These are phyloP conservation scores for Leersia perrieri DNA, from an alignment of 176 grass and related monocot species.

Conservation along the genomic window DNA sequence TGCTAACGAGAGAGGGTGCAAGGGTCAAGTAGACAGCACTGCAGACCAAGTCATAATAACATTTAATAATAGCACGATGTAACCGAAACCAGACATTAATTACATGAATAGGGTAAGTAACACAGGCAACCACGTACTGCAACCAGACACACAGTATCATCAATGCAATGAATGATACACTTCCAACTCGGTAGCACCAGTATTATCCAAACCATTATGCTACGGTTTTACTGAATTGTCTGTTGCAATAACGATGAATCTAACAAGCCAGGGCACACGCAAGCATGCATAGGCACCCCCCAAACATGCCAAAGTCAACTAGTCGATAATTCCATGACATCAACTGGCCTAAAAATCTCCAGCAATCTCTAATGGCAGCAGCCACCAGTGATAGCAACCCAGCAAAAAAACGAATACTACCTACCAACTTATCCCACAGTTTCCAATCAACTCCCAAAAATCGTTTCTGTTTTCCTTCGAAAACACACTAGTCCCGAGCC, in stretches of 20 bases:
- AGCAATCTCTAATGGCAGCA: conserved; percentile 8
- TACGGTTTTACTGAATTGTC: conserved; percentile 23
- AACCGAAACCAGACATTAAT: conserved; percentile 26
- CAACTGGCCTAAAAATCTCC: not conserved
- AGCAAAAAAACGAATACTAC: conserved; percentile 19
- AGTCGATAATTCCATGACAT: conserved; percentile 14
- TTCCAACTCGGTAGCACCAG: conserved; percentile 17
- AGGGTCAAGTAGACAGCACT: conserved; percentile 11
- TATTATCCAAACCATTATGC: conserved; percentile 16
- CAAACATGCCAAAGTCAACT: conserved; percentile 9
- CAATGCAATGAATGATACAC: conserved; percentile 36
- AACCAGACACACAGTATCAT: conserved; percentile 19
- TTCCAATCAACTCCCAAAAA: conserved; percentile 13
- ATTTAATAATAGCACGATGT: conserved; percentile 31
- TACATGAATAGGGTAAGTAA: conserved; percentile 11
- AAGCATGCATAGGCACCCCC: not conserved
- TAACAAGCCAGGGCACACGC: conserved; percentile 13
- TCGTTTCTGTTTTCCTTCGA: not conserved
- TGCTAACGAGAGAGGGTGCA: conserved; percentile 16
- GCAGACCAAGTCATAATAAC: conserved; percentile 15
- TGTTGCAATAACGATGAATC: conserved; percentile 5
- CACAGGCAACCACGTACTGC: not conserved
- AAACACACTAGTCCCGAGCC: not conserved
- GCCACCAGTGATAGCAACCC: conserved; percentile 25
- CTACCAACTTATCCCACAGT: conserved; percentile 6